Base-by-base conservation (phyloP, 768 basidiomycete genomes). In the Porpolomopsis calyptriformis region DNA sequence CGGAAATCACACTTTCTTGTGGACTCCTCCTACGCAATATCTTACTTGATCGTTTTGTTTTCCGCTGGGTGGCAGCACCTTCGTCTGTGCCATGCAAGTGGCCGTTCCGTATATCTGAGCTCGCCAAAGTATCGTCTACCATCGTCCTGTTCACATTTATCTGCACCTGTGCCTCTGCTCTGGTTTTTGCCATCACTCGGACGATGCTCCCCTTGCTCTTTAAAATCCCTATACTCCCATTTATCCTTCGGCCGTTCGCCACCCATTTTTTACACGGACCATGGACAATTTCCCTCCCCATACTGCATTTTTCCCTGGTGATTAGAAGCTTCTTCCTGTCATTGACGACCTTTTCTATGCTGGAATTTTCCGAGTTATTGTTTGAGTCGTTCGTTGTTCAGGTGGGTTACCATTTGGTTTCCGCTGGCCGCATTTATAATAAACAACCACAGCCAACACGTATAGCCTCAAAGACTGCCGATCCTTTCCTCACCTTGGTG, bases 321-420 rank as follows among this genome's bases (percentile, higher is more conserved):
- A 54, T 59, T 14, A 67, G 74, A 16, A 66, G 73, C 1, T 78
- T 73, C 63, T 64, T 64, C 12, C 55, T 85, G 4, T 75, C 69
- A 1, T 53, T 76, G 25, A 66, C 67, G 5, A 85, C 77, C 2
- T 52, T 76, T 2, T 60, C 67, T 6, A 66, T 66, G 11, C 86
- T 85, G 86, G 84, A 86, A 57, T 66, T 73, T 5, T 62, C 79
- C 0, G 77, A 79, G 31, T 64, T 61, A 0, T 49, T 84, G 4
- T 86, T 87, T 49, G 79, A 82, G 18, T 60, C 65, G 7, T 71
- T 71, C 29, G 67, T 81, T 42, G 65, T 77, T 1, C 74, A 80
- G 66, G 82, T 81, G 46, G 12, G 66, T 33, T 51, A 34, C 20
- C 26, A 16, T n/a, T 39, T 20, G 40, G 31, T 26, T 10, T 19